These are phyloP conservation scores for Talaromyces wortmannii DNA, from an alignment of 495 filamentous ascomycete genomes.

Conservation along the genomic window DNA sequence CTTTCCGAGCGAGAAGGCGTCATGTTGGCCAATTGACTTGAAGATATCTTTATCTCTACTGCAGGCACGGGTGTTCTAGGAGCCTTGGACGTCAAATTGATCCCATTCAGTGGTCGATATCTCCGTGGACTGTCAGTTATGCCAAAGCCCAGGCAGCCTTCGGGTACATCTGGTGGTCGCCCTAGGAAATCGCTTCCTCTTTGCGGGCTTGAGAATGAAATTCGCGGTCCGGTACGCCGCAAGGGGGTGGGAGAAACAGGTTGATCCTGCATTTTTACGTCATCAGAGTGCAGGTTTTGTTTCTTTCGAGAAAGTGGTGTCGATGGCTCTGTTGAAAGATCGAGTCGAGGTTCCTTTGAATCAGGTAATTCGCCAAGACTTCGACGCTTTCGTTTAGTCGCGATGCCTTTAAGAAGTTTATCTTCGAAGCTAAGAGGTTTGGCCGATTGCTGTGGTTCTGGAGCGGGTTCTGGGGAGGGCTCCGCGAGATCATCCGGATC, in stretches of 20 bases:
- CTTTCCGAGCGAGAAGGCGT: neutral
- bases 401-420: neutral
- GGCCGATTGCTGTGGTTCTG: neutral
- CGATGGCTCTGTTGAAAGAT: slow-evolving; percentile 1
- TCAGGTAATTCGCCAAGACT: neutral
- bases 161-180: slow-evolving; percentile 3
- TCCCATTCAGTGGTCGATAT: neutral
- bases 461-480: neutral
- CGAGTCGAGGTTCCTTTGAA: slow-evolving; percentile 19
- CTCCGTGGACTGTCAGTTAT: slow-evolving; percentile 20
- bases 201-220: slow-evolving; percentile 15
- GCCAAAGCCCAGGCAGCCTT: slow-evolving; percentile 20
- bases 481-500: neutral
- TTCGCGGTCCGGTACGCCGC: neutral
- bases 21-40: neutral
- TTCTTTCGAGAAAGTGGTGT: neutral
- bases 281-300: neutral
- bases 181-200: slow-evolving; percentile 13
- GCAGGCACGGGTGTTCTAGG: too few relatives aligned
- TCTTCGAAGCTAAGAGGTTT: neutral
- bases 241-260: neutral
- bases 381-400: neutral
- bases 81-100: neutral
- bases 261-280: neutral
- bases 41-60: neutral